Base-by-base conservation (phyloP, 495 filamentous ascomycete genomes). In the Trypethelium eluteriae region DNA sequence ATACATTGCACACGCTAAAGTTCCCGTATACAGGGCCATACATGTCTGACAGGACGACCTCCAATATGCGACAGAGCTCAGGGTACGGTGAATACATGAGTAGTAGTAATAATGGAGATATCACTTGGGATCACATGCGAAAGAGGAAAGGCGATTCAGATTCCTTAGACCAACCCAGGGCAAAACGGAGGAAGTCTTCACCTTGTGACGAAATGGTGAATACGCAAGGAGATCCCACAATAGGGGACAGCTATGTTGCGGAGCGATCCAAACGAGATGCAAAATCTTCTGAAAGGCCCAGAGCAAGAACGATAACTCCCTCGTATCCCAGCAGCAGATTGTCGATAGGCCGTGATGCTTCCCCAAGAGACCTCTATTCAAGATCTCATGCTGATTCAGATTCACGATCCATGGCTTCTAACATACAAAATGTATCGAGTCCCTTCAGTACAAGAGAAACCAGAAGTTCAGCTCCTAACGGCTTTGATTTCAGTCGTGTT, bases 401-500 rank as follows among this genome's bases (percentile, higher is more conserved):
- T 44, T 7, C 14, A 44, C 14, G 41, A 14, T 44, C 41, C 14
- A 7, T 14, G 6, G 41, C 6, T 7, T 44, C 41, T 14, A 44
- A 44, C 41, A 44, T 7, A 14, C 41, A 44, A 14, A 44, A 44
- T 44, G 41, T 44, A 14, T 14, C 6, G 14, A 44, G 41, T 44
- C 14, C 14, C 7, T 0, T 7, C 6, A 44, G 41, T 14, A 7
- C 41, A 7, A 44, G 41, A 44, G 14, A 44, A 14, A 44, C 14
- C 14, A 44, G 41, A 7, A 44, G 41, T 14, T 44, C 41, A 44
- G 6, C 41, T 14, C 6, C 41, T 9, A 39, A 68, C 34, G 69
- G 61, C 25, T 41, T 66, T 16, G 67, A 68, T 16, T 14, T 67
- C 34, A 68, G 56, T 38, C 65, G 34, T 44, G 67, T 69, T 2